Conservation (phyloP, 2,329 filamentous ascomycete genomes). For the Exserohilum rostratum region DNA sequence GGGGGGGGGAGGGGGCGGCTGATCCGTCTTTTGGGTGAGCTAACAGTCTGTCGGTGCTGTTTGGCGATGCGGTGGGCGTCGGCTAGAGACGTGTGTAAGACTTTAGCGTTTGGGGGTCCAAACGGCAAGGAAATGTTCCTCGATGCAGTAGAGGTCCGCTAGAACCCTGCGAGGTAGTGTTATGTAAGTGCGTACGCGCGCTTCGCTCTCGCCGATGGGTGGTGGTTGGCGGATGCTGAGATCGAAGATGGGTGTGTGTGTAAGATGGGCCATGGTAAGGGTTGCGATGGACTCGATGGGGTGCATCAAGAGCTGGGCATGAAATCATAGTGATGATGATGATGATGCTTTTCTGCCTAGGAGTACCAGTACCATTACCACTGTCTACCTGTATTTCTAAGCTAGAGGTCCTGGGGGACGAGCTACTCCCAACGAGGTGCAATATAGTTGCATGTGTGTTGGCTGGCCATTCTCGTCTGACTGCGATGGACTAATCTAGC, state of each 20-base stretch:
- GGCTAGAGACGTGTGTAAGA: constrained; percentile 16
- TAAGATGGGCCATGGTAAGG: not conserved
- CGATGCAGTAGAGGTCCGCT: not conserved
- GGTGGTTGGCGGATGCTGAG: not conserved
- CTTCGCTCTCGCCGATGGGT: too few species aligned
- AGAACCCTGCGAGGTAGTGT: constrained; percentile 2
- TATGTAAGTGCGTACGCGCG: too few species aligned
- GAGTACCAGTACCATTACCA: too few species aligned
- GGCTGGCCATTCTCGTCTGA: too few species aligned
- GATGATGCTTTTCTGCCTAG: too few species aligned
- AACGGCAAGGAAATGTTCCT: constrained; percentile 3
- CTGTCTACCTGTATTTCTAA: too few species aligned
- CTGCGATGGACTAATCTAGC: too few species aligned
- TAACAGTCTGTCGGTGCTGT: constrained; percentile 13
- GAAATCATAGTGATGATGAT: constrained; percentile 11
- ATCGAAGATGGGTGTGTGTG: not conserved
- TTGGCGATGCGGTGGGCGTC: constrained; percentile 16
- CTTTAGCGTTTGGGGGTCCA: constrained; percentile 5
- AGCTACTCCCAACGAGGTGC: too few species aligned
- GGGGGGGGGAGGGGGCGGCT: constrained; percentile 11
- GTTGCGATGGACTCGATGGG: not conserved
- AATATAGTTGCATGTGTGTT: too few species aligned
- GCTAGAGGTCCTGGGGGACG: too few species aligned
- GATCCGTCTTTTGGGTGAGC: constrained; percentile 8
- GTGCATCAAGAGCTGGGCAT: not conserved